A percentile compares a stretch with the other conserved stretches of the same genome.
phyloP scores from a whole-genome alignment of 148 eudicot species.

The Gaultheria prostrata region DNA sequence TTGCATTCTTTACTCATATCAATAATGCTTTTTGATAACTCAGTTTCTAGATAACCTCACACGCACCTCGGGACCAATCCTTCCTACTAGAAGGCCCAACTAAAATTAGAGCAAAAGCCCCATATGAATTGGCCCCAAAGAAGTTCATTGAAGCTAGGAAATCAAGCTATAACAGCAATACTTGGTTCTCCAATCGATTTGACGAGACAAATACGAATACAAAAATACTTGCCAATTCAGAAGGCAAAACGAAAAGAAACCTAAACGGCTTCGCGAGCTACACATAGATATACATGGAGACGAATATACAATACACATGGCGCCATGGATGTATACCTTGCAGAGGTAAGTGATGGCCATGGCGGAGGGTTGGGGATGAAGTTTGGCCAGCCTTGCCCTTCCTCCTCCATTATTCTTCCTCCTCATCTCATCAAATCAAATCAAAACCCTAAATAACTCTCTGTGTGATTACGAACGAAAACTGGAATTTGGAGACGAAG shows the following conservation, averaged over 20 bases:
- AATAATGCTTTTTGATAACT: neutral
- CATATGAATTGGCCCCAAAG: too few relatives aligned
- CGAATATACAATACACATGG: neutral
- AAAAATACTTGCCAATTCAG: neutral
- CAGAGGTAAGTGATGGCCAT: slow-evolving; percentile 10
- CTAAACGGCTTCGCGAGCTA: too few relatives aligned
- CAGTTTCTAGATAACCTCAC: too few relatives aligned
- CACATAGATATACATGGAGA: neutral
- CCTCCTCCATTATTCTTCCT: slow-evolving; percentile 13
- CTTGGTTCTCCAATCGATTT: neutral
- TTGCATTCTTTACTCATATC: neutral
- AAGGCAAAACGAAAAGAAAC: neutral
- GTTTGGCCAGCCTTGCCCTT: neutral
- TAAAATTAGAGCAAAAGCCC: too few relatives aligned
- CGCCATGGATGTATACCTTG: neutral
- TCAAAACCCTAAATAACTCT: neutral
- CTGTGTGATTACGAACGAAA: too few relatives aligned
- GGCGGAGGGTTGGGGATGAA: slow-evolving; percentile 15
- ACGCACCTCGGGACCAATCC: too few relatives aligned
- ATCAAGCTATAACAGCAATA: neutral
- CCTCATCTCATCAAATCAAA: slow-evolving; percentile 11
- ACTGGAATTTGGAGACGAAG: too few relatives aligned
- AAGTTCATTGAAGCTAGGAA: too few relatives aligned
- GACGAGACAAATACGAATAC: neutral
- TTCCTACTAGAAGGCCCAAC: too few relatives aligned